Evolutionary conservation across 257 asterid genomes (phyloP), one percentile per base, ranked within the genome.

Genomic region (Solanum pennellii): DNA sequence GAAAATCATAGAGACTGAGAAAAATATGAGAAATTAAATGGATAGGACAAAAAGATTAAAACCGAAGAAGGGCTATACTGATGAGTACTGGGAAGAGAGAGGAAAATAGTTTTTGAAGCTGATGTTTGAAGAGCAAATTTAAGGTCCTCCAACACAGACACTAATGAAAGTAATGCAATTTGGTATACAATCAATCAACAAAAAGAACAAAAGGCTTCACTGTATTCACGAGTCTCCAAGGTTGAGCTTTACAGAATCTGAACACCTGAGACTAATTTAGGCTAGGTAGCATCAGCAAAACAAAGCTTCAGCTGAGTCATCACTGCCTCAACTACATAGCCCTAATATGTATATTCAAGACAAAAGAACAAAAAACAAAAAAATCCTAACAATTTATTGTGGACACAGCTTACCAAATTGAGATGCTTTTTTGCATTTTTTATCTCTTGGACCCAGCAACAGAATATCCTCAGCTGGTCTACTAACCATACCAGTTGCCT

Each of bases 281-380:
- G 23, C 39, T 41, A 80, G 42, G 88, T 66, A 86, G 71, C 62
- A 42, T 39, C 87, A 89, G 84, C 87, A 90, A 39, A 90, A 93
- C 27, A 10, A 7, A 47, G 37, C 66, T 80, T 25, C 39, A 80
- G 66, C 42, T 80, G 42, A 80, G 25, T 59, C 27, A 16, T 27
- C 65, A 20, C 84, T 27, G 42, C 68, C 66, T 79, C 84, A 45
- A 79, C 37, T 77, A 44, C 25, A 79, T 44, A 77, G n/a, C 65
- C 41, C 65, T 27, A 79, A 79, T 45, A 44, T 45, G 83, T 82
- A 80, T 60, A 33, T 77, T 66, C 69, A 27, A 5, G 42, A 72
- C 12, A 12, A 73, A 76, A 77, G n/a, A 44, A 47, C 84, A 80
- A 27, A 87, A 87, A 77, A 9, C 31, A 77, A 59, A 45, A 44